These are phyloP conservation scores for Rhodofomes roseus DNA, from an alignment of 1,284 basidiomycete genomes.

Conservation along the genomic window DNA sequence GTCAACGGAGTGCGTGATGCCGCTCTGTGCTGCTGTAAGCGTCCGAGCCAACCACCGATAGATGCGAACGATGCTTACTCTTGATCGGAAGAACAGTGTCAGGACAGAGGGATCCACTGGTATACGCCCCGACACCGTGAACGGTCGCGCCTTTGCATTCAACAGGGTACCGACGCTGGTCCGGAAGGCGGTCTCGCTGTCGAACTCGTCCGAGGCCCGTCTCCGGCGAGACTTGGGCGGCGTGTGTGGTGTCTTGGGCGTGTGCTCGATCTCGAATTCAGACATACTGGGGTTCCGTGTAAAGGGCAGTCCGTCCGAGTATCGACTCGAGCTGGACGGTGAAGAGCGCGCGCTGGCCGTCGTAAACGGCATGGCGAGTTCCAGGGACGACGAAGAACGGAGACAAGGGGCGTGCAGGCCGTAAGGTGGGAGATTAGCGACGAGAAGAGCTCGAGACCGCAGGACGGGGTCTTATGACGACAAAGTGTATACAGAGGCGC, in stretches of 20 bases:
- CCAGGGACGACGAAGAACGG: constrained; percentile 8
- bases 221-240: constrained; percentile 24
- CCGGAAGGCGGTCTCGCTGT: constrained; percentile 52
- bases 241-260: constrained; percentile 23
- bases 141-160: constrained; percentile 55
- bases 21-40: constrained; percentile 45
- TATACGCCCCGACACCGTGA: constrained; percentile 65
- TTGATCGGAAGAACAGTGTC: constrained; percentile 74
- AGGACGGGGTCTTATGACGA: constrained; percentile 28
- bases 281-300: constrained; percentile 28
- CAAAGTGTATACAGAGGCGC: constrained; percentile 15
- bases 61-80: constrained; percentile 40
- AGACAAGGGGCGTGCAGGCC: constrained; percentile 10
- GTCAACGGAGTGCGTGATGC: constrained; percentile 74
- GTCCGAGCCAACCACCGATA: neutral
- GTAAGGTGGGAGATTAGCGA: constrained; percentile 9
- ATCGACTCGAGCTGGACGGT: constrained; percentile 24
- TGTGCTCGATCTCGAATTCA: constrained; percentile 57
- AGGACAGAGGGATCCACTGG: constrained; percentile 65
- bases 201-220: constrained; percentile 35
- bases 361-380: constrained; percentile 19
- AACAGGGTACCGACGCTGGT: constrained; percentile 55
- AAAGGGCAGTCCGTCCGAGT: constrained; percentile 28
- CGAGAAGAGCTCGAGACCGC: constrained; percentile 7
- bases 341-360: constrained; percentile 26